Base-by-base conservation (phyloP, 2,329 filamentous ascomycete genomes). In the Davidsoniella australis region DNA sequence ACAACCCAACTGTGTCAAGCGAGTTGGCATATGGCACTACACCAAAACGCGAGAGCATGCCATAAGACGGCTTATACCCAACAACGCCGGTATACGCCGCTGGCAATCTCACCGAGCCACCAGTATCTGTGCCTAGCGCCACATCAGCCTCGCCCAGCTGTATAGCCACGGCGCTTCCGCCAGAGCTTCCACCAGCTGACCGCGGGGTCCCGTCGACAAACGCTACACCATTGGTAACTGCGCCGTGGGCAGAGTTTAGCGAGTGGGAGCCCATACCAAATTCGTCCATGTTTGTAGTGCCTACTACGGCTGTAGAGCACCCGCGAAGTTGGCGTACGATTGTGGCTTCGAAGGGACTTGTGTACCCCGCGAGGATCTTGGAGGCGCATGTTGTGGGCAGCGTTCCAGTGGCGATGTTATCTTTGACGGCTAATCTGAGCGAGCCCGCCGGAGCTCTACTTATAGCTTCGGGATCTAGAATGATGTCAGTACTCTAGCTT, bases 241-340 rank as follows among this genome's bases (percentile, higher is more conserved):
- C 61, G 1, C 83, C 84, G 57, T 80, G 77, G 49, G 70, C 65
- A 1, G 85, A 87, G 58, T 80, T 78, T 47, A 67, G 66, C 1
- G 85, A 88, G 57, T 94, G 81, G 7, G 86, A 93, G 2, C 87
- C 87, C 88, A 94, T 94, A 24, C 88, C 87, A 61, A 94, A 94
- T 61, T 94, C 91, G 64, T 96, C 91, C 70, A 96, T 78, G 61
- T 94, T 94, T 2, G 86, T 88, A 64, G 94, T 94, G 5, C 82
- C 82, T 1, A 79, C 70, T 2, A 89, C 62, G 5, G 72, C 62
- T 5, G 76, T 78, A 40, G 81, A 82, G 4, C 73, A 70, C 24
- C 67, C 61, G 50, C 74, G 72, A 33, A 95, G 70, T 57, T 80
- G 74, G 47, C 71, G 66, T 33, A 93, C 77, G 16, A 95, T 79